Base-by-base conservation (phyloP, 768 basidiomycete species). In the Mycena epipterygia region DNA sequence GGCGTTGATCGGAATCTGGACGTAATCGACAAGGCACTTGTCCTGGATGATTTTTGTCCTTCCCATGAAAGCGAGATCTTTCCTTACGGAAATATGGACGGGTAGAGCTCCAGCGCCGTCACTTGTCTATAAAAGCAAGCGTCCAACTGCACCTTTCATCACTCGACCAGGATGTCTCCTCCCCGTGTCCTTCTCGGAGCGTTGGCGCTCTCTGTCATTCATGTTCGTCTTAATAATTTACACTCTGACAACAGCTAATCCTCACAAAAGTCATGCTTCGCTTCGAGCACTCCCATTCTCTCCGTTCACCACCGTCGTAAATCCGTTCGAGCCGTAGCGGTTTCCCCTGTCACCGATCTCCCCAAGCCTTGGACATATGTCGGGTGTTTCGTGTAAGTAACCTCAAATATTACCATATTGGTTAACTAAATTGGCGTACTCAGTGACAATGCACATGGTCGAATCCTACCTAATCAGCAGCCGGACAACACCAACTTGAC, bases 361-460 rank as follows among this genome's bases (percentile, higher is more conserved):
- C 88, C 89, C 0, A 77, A 79, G 7, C 82, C 82, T 29, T 93
- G 91, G 89, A 79, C 82, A 0, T 93, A 93, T 61, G 85, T 79
- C 33, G 89, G 84, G 5, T 93, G 93, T 75, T 95, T 87, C 79
- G 88, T 93, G 88, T 87, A 80, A 75, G 85, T 83, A 29, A 29
- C 16, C 1, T 59, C 37, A 48, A 16, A 63, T 63, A 21, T 32
- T 21, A 1, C 21, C 48, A 23, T 52, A 19, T 6, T 23, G 29
- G 12, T 61, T n/a, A 44, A 56, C 37, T 35, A 37, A 59, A 17
- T 30, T 58, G n/a, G n/a, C 23, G 75, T 53, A 23, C n/a, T n/a
- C 33, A 87, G 85, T 57, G 93, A 95, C 76, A 90, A 90, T 64
- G 88, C 87, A 0, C 76, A 86, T 73, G 93, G 93, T 16, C 91